Conservation (phyloP, 2,329 filamentous ascomycete genomes). For the Fusarium armeniacum region DNA sequence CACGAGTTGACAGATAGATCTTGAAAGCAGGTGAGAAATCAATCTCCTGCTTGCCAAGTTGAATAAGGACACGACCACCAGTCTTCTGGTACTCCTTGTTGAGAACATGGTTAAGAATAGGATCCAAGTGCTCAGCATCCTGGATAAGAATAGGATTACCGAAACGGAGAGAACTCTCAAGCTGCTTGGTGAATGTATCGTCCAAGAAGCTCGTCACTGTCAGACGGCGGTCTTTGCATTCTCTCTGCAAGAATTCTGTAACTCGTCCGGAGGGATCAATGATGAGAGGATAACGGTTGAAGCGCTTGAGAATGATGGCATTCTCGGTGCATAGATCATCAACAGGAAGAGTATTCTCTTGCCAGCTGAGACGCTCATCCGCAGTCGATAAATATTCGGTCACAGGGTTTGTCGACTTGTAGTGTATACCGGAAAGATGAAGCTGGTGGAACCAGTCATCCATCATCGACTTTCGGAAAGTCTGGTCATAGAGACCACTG, state of each 20-base stretch:
- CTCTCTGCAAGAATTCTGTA: constrained; percentile 94
- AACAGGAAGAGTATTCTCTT: constrained; percentile 91
- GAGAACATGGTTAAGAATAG: constrained; percentile 96
- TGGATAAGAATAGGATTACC: constrained; percentile 99
- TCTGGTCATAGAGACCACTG: constrained; percentile 96
- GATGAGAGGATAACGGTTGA: constrained; percentile 98
- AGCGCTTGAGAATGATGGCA: constrained; percentile 95
- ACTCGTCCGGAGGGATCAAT: constrained; percentile 97
- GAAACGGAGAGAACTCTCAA: constrained; percentile 96
- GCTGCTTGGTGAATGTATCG: constrained; percentile 96
- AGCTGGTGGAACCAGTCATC: constrained; percentile 98
- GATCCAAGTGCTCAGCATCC: constrained; percentile 96
- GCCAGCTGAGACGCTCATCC: constrained; percentile 94
- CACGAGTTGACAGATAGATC: constrained; percentile 93
- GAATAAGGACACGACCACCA: constrained; percentile 95
- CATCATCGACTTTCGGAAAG: constrained; percentile 96
- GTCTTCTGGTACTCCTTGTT: constrained; percentile 99
- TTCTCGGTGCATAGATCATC: constrained; percentile 99
- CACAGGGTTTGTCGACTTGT: constrained; percentile 93
- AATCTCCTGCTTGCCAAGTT: constrained; percentile 98
- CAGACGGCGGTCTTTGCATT: constrained; percentile 91
- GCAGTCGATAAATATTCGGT: constrained; percentile 97
- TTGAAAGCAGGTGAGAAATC: constrained; percentile 98
- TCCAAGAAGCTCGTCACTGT: constrained; percentile 99
- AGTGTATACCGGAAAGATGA: constrained; percentile 90